These are phyloP conservation scores for Datisca glomerata DNA, from an alignment of 306 rosid genomes.

Conservation along the genomic window DNA sequence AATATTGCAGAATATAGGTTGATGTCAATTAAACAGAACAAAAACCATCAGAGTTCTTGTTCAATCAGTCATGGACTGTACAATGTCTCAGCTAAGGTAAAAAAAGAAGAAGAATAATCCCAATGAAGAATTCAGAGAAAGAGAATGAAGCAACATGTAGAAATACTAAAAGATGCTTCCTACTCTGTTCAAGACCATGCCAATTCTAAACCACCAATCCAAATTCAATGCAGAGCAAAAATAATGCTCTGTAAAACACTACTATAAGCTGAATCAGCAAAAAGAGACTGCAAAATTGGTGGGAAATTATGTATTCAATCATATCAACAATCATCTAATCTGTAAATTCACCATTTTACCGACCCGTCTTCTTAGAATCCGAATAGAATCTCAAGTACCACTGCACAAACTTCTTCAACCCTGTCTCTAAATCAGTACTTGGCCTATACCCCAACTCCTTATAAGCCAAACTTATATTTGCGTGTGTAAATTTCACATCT, in stretches of 20 bases:
- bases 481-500: constrained; percentile 75
- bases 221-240: constrained; percentile 10
- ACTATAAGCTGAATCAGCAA: too few relatives aligned
- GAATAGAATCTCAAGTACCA: constrained; percentile 59
- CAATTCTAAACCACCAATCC: constrained; percentile 15
- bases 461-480: constrained; percentile 62
- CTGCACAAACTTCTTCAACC: constrained; percentile 65
- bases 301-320: too few relatives aligned
- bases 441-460: constrained; percentile 65
- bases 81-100: constrained; percentile 47
- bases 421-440: constrained; percentile 56
- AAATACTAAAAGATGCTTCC: constrained; percentile 17
- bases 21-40: constrained; percentile 29
- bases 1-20: constrained; percentile 12
- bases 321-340: too few relatives aligned
- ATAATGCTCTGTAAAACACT: too few relatives aligned
- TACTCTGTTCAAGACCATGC: constrained; percentile 17
- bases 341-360: too few relatives aligned
- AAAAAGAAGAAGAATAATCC: constrained; percentile 20
- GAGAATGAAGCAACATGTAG: constrained; percentile 18
- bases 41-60: too few relatives aligned
- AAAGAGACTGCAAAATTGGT: too few relatives aligned
- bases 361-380: constrained; percentile 34
- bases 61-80: constrained; percentile 50
- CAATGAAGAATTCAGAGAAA: constrained; percentile 21